These are phyloP conservation scores for Aspergillus brasiliensis DNA, from an alignment of 2,329 filamentous ascomycete genomes.

Conservation along the genomic window DNA sequence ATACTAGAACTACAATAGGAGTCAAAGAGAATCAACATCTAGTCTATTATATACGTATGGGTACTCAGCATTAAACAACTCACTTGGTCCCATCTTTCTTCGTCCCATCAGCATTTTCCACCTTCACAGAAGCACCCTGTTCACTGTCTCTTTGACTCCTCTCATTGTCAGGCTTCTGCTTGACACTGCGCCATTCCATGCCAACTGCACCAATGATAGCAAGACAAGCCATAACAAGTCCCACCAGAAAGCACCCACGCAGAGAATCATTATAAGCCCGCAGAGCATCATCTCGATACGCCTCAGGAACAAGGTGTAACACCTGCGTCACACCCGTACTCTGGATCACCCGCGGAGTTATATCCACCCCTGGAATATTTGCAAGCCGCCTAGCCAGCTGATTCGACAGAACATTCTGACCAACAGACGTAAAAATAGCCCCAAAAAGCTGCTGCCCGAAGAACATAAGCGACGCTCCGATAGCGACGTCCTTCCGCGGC, in stretches of 20 bases:
- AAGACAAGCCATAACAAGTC: conserved; percentile 1
- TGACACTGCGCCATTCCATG: conserved; percentile 16
- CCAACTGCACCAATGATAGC: conserved; percentile 11
- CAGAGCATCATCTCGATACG: conserved; percentile 2
- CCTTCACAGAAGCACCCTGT: too few species aligned
- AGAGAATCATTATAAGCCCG: conserved; percentile 1
- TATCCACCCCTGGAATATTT: conserved; percentile 1
- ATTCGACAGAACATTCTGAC: conserved; percentile 53
- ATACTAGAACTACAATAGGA: too few species aligned
- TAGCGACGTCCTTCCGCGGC: conserved; percentile 34
- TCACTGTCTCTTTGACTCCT: too few species aligned
- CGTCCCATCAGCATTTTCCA: too few species aligned
- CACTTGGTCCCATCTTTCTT: too few species aligned
- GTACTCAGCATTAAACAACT: too few species aligned
- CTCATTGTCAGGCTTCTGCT: neutral
- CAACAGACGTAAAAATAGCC: conserved; percentile 54
- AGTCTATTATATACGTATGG: too few species aligned
- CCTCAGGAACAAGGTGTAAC: neutral
- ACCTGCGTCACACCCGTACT: neutral
- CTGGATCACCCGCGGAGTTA: neutral
- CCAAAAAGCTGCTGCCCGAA: conserved; percentile 40
- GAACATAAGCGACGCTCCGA: conserved; percentile 41
- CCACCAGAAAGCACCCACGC: neutral
- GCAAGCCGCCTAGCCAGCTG: conserved; percentile 5
- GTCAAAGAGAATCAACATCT: too few species aligned